Evolutionary conservation across 768 basidiomycete genomes (phyloP).

Genomic region (Chalciporus sphaerocephalus): DNA sequence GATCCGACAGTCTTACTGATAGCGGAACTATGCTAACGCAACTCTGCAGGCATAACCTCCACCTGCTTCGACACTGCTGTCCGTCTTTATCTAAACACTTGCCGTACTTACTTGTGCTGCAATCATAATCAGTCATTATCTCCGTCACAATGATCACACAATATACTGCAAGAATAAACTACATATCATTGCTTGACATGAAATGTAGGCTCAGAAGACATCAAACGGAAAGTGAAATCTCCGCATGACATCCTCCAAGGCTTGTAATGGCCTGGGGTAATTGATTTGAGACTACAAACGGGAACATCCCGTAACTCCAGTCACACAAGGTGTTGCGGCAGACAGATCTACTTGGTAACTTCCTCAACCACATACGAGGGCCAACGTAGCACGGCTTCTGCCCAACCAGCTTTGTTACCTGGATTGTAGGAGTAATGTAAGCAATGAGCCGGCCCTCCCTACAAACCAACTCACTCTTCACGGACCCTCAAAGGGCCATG

Average conservation of each 20-base stretch:
- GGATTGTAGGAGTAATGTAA: conserved; percentile 8
- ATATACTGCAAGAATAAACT: conserved; percentile 11
- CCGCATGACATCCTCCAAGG: conserved; percentile 20
- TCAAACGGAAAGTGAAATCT: neutral
- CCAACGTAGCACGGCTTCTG: conserved; percentile 1
- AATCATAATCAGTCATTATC: neutral
- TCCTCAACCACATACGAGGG: conserved; percentile 1
- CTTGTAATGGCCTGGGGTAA: conserved; percentile 35
- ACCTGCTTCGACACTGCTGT: neutral
- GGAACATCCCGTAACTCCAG: conserved; percentile 23
- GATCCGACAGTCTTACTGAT: neutral
- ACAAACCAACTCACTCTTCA: conserved; percentile 11
- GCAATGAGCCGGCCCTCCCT: accelerated
- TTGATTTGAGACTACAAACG: conserved; percentile 32
- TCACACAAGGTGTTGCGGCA: conserved; percentile 12
- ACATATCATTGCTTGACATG: conserved; percentile 34
- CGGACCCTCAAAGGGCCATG: conserved; percentile 21
- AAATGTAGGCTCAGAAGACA: conserved; percentile 29
- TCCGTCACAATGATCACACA: neutral
- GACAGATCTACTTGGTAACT: conserved; percentile 2
- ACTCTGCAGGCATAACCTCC: conserved; percentile 23
- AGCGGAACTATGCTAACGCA: conserved; percentile 1
- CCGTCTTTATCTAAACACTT: neutral
- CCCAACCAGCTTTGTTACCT: conserved; percentile 11
- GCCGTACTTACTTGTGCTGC: too few species aligned